Evolutionary conservation across 1,284 basidiomycete species (phyloP).

Genomic region (Puccinia polysora): DNA sequence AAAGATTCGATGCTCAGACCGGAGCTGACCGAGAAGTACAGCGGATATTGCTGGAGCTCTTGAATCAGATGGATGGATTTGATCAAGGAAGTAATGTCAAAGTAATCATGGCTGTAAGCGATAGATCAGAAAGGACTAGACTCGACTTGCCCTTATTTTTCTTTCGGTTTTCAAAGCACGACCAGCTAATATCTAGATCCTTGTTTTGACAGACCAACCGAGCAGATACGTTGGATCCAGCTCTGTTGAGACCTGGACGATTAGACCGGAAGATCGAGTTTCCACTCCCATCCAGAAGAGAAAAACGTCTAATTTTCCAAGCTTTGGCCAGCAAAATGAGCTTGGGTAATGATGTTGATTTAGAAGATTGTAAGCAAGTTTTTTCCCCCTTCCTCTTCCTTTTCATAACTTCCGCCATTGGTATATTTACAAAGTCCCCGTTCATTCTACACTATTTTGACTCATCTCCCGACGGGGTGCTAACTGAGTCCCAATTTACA

Average conservation of each 20-base stretch:
- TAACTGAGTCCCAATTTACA: constrained; percentile 52
- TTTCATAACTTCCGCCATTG: constrained; percentile 10
- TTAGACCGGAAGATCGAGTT: constrained; percentile 96
- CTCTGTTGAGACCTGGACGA: constrained; percentile 91
- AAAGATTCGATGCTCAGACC: constrained; percentile 98
- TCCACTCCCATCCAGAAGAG: constrained; percentile 85
- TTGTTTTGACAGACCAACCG: constrained; percentile 65
- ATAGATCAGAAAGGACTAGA: no score
- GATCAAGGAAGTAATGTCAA: constrained; percentile 99
- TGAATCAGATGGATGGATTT: constrained; percentile 99
- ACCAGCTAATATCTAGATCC: constrained; percentile 46
- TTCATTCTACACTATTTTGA: neutral
- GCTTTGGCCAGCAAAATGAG: constrained; percentile 98
- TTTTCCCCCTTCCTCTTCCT: neutral
- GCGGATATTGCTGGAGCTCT: constrained; percentile 92
- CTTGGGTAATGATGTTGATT: constrained; percentile 90
- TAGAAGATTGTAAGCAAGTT: constrained; percentile 80
- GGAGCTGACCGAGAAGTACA: constrained; percentile 99
- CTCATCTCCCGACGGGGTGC: constrained; percentile 5
- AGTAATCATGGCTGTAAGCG: constrained; percentile 81
- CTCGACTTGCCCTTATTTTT: neutral
- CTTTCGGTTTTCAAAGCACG: no score
- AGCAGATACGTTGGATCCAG: constrained; percentile 92
- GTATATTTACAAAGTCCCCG: neutral
- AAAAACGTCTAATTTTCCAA: constrained; percentile 97